Conservation (phyloP, 75 land plant species). For the Selaginella tamariscina region DNA sequence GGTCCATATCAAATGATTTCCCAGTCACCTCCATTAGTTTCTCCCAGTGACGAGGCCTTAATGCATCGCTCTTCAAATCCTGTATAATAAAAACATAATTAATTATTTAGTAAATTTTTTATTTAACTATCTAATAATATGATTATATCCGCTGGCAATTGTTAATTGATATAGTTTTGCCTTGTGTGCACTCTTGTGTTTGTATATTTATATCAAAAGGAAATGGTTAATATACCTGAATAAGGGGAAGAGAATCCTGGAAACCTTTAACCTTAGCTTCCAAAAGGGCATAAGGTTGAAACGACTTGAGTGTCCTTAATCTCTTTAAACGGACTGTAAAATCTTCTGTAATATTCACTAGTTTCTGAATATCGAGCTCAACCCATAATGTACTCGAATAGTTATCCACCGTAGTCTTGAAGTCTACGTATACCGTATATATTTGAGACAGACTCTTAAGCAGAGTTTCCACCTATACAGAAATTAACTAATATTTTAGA, state of each 20-base stretch:
- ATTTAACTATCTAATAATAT: background rate
- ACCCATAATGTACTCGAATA: constrained; percentile 24
- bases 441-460: constrained; percentile 17
- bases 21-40: constrained; percentile 27
- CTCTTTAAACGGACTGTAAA: constrained; percentile 22
- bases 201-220: background rate
- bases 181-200: background rate
- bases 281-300: constrained; percentile 16
- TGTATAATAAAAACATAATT: background rate
- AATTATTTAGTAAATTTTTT: background rate
- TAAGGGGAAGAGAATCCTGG: constrained; percentile 32
- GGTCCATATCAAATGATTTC: constrained; percentile 33
- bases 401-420: constrained; percentile 17
- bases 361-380: constrained; percentile 26
- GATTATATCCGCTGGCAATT: too few species aligned
- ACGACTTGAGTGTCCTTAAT: constrained; percentile 16
- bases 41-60: constrained; percentile 31
- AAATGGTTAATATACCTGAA: too few species aligned
- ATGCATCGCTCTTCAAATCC: constrained; percentile 32
- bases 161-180: too few species aligned
- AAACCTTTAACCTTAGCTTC: constrained; percentile 28
- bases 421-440: constrained; percentile 20
- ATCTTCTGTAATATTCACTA: constrained; percentile 21
- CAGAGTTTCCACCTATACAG: constrained; percentile 24
- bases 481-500: background rate